Conservation (phyloP, 208 protist genomes). For the Leishmania major region DNA sequence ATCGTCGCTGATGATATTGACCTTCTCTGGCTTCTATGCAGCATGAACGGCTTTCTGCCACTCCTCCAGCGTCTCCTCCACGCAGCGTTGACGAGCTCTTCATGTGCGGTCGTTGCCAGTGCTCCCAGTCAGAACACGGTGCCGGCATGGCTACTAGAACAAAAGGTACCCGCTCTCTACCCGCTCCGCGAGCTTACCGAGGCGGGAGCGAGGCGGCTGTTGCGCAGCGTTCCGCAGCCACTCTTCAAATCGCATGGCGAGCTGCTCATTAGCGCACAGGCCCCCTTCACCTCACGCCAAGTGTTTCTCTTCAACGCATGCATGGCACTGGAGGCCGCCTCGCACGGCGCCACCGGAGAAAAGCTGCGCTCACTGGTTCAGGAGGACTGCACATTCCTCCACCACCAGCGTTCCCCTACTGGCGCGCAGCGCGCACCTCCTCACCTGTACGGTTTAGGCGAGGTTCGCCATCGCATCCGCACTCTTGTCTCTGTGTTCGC, state of each 20-base stretch:
- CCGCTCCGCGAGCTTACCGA: conserved; percentile 28
- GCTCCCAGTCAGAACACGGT: conserved; percentile 39
- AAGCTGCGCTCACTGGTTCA: neutral
- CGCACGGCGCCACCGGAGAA: neutral
- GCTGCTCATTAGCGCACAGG: conserved; percentile 7
- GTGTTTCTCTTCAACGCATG: conserved; percentile 39
- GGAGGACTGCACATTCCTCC: conserved; percentile 18
- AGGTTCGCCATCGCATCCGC: conserved; percentile 35
- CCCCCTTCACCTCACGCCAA: conserved; percentile 25
- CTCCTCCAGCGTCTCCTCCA: conserved; percentile 37
- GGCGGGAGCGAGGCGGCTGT: conserved; percentile 22
- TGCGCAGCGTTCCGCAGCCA: conserved; percentile 22
- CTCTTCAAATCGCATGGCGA: conserved; percentile 14
- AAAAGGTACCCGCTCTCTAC: conserved; percentile 37
- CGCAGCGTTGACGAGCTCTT: conserved; percentile 29
- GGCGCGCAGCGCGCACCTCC: no score
- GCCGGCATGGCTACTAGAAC: conserved; percentile 37
- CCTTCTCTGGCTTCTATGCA: conserved; percentile 46
- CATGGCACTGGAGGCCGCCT: conserved; percentile 22
- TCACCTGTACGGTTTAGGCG: conserved; percentile 58
- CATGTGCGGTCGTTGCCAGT: conserved; percentile 52
- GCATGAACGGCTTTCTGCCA: conserved; percentile 28
- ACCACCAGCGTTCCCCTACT: conserved; percentile 13
- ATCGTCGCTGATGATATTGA: conserved; percentile 69
- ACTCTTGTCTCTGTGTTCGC: conserved; percentile 50